Base-by-base conservation (phyloP, 306 rosid genomes). In the Acmispon strigosus region DNA sequence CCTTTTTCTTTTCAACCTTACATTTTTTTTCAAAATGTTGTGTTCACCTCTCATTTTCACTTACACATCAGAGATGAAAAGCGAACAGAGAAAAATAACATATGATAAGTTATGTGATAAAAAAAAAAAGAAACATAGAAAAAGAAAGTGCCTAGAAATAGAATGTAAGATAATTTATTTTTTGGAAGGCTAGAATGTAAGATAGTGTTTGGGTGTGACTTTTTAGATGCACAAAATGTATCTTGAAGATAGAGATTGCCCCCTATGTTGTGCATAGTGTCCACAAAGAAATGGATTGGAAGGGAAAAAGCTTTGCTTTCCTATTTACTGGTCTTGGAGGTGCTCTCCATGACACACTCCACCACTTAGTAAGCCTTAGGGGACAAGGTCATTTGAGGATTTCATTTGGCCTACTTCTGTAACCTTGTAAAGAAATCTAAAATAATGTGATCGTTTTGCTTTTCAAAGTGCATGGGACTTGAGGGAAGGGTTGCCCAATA, bases 271-370 rank as follows among this genome's bases (percentile, higher is more conserved):
- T 14, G 71, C 71, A 66, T 57, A 37, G 19, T 76, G 84, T 59
- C 81, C 72, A 65, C 75, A 66, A 59, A 58, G 20, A 52, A 66
- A 50, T 65, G 50, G 32, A 78, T 71, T 76, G 70, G 70, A 42
- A 61, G 66, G 52, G 73, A n/a, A 34, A 34, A 66, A 54, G 19
- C 14, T 55, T 61, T 18, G 10, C 64, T 37, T 39, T 17, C 50
- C 29, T 34, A 45, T 64, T 54, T 56, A 54, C 64, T 59, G 54
- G 48, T 18, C 20, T 29, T 59, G 42, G 69, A 71, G 15, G 39
- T 57, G 55, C 70, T 67, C 42, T 50, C 74, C 83, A 24, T 57
- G 53, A 67, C 66, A 76, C 51, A 29, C 9, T 62, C 72, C 66
- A 78, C 72, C 62, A 73, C 17, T 43, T 42, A 37, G 27, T 34